Evolutionary conservation across 2,329 filamentous ascomycete species (phyloP), one percentile per base, ranked within the genome.

Genomic region (Diaporthe citriasiana): DNA sequence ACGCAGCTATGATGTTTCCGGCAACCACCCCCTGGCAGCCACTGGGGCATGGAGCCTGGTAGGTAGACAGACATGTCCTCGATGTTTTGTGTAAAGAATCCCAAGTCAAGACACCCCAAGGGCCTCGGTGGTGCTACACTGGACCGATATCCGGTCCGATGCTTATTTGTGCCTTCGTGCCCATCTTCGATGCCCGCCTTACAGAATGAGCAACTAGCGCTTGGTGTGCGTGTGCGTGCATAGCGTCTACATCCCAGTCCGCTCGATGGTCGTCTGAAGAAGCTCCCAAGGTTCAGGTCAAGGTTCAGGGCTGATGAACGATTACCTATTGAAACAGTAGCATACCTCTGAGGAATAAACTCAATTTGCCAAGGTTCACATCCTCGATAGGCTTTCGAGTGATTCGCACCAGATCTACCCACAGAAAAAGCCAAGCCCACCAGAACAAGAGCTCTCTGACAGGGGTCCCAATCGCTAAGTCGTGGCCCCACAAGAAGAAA

Each of bases 291-390:
- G 63, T 51, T 66, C 45, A 47, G 25, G 45, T 35, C 45, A 66
- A 66, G 63, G 63, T 66, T 66, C 63, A 66, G 63, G 63, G 45
- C 63, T 51, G 45, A 40, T 38, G 63, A 15, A 38, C 30, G 42
- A 33, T 35, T 22, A 17, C 19, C 12, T 22, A 51, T 66, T 51
- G 60, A 50, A 66, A 66, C 60, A 47, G 57, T 42, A 38, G 63
- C 10, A 13, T 22, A 33, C 63, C 45, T 25, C 63, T 15, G 45
- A 13, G 22, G 30, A 17, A 15, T 25, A 66, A 51, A 51, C 63
- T n/a, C 63, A 51, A 66, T 66, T 22, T 66, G 63, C 63, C 63
- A 66, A 66, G 63, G 45, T 66, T 66, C 45, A 51, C 47, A 35
- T 40, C 30, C 30, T 38, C 45, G 63, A 66, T 51, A 51, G 22